Percentiles rank a stretch among this genome's conserved stretches.
phyloP scores from a whole-genome alignment of 192 early-diverging fungal genomes.

The Lobosporangium transversale region DNA sequence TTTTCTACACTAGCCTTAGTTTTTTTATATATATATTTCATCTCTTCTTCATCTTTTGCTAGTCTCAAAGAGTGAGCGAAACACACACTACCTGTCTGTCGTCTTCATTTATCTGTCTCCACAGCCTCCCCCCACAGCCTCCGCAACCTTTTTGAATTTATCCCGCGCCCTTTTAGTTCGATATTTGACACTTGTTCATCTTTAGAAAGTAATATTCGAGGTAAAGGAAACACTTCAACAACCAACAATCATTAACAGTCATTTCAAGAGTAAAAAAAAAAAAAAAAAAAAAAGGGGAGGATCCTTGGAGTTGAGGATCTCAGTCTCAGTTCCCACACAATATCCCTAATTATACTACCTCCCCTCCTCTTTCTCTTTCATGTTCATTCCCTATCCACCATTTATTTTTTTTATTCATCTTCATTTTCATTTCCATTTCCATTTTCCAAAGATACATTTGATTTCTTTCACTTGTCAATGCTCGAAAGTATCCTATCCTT shows the following conservation, averaged over 20 bases:
- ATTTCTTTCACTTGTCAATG: no score
- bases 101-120: neutral
- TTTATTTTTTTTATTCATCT: no score
- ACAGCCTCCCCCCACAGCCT: neutral
- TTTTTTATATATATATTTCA: neutral
- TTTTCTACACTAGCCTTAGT: constrained; percentile 13
- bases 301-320: no score
- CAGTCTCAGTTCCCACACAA: neutral
- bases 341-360: neutral
- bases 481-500: neutral
- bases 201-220: neutral
- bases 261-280: no score
- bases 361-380: no score
- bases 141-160: no score
- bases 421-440: no score
- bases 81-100: neutral
- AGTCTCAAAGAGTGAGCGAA: neutral
- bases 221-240: neutral
- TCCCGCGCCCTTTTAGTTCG: neutral
- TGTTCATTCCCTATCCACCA: no score
- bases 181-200: no score
- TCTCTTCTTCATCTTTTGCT: neutral
- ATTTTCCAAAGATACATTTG: no score
- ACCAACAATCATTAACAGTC: no score
- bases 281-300: no score